Conservation (phyloP, 2,329 filamentous ascomycete genomes). For the Pseudopithomyces maydicus region DNA sequence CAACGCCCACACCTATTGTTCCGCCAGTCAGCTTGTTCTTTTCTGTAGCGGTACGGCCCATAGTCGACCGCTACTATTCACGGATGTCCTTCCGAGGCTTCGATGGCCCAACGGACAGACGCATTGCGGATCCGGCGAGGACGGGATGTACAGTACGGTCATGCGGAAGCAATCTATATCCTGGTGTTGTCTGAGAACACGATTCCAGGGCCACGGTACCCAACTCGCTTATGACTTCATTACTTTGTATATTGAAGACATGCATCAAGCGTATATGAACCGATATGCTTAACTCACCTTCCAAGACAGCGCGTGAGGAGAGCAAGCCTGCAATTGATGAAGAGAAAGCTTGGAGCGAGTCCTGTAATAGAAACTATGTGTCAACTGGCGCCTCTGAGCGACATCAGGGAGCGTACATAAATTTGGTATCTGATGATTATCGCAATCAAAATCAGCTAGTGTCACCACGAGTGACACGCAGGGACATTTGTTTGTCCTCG, state of each 20-base stretch:
- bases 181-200: conserved; percentile 9
- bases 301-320: conserved; percentile 79
- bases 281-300: conserved; percentile 55
- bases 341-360: conserved; percentile 84
- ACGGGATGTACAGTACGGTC: conserved; percentile 4
- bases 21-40: conserved; percentile 14
- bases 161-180: conserved; percentile 20
- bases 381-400: not conserved
- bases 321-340: conserved; percentile 80
- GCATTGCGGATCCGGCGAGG: conserved; percentile 1
- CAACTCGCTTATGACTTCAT: conserved; percentile 14
- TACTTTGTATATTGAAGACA: conserved; percentile 8
- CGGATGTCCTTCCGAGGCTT: conserved; percentile 5
- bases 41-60: not conserved
- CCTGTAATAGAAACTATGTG: conserved; percentile 46
- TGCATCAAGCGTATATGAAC: conserved; percentile 6
- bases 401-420: conserved; percentile 56
- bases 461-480: not conserved
- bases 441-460: conserved; percentile 4
- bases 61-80: not conserved
- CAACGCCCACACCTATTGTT: conserved; percentile 73
- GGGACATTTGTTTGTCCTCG: conserved; percentile 3
- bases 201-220: conserved; percentile 12
- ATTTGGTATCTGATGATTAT: conserved; percentile 63
- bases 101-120: not conserved